A percentile compares a stretch with the other conserved stretches of the same genome.
Evolutionary conservation across 257 asterid genomes (phyloP).

Genomic region (Petunia secreta): DNA sequence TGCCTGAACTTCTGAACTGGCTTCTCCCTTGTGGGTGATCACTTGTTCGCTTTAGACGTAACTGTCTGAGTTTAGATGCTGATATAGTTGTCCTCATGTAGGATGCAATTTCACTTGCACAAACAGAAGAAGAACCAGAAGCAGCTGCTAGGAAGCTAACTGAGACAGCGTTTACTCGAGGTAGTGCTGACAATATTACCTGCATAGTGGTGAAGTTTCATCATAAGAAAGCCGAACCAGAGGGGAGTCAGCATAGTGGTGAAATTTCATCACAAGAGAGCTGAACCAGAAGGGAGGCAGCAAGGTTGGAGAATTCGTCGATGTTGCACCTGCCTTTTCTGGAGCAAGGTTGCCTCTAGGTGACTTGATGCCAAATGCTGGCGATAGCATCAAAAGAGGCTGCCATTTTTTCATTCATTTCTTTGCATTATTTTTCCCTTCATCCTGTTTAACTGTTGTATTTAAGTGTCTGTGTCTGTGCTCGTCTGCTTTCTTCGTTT

Average conservation of each 20-base stretch:
- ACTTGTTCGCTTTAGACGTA: neutral
- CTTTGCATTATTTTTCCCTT: slow-evolving; percentile 11
- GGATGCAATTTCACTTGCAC: slow-evolving; percentile 92
- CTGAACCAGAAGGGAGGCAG: slow-evolving; percentile 34
- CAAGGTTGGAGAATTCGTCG: slow-evolving; percentile 36
- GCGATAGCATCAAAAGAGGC: slow-evolving; percentile 16
- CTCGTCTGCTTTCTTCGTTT: slow-evolving; percentile 26
- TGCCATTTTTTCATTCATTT: slow-evolving; percentile 46
- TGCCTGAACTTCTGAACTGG: slow-evolving; percentile 11
- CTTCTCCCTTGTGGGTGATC: neutral
- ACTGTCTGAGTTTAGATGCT: neutral
- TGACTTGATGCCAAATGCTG: slow-evolving; percentile 20
- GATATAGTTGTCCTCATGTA: slow-evolving; percentile 33
- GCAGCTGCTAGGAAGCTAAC: slow-evolving; percentile 92
- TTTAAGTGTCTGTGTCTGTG: slow-evolving; percentile 21
- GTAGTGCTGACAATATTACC: slow-evolving; percentile 97
- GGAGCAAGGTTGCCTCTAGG: slow-evolving; percentile 22
- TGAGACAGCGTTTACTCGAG: slow-evolving; percentile 89
- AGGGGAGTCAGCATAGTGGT: slow-evolving; percentile 69
- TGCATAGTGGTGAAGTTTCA: slow-evolving; percentile 92
- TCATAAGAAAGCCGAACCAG: slow-evolving; percentile 43
- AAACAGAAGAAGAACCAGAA: slow-evolving; percentile 76
- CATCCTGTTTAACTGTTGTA: slow-evolving; percentile 23
- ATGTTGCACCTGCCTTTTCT: slow-evolving; percentile 35
- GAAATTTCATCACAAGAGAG: slow-evolving; percentile 61